These are phyloP conservation scores for Sclerotinia glacialis DNA, from an alignment of 2,329 filamentous ascomycete genomes.

Conservation along the genomic window DNA sequence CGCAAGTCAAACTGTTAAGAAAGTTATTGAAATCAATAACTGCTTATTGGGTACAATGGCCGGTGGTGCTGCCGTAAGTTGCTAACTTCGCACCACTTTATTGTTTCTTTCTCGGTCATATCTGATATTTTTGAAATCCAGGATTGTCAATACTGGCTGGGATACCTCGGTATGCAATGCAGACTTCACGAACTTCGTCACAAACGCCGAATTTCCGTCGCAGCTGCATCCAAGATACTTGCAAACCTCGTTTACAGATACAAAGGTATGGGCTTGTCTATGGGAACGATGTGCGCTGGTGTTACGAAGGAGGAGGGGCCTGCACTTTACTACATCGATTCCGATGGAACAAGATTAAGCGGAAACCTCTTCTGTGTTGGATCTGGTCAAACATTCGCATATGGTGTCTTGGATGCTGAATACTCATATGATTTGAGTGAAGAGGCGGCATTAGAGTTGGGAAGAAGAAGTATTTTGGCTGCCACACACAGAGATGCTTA, in stretches of 20 bases:
- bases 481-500: conserved; percentile 98
- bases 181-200: conserved; percentile 98
- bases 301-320: conserved; percentile 94
- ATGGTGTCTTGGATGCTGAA: conserved; percentile 94
- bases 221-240: conserved; percentile 96
- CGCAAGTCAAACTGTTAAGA: conserved; percentile 98
- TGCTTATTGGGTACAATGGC: conserved; percentile 96
- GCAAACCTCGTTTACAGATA: conserved; percentile 98
- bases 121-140: conserved; percentile 37
- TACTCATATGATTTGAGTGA: conserved; percentile 86
- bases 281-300: conserved; percentile 99
- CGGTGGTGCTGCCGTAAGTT: conserved; percentile 81
- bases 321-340: conserved; percentile 98
- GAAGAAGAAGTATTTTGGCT: conserved; percentile 86
- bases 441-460: conserved; percentile 87
- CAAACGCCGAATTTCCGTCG: conserved; percentile 97
- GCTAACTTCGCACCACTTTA: neutral
- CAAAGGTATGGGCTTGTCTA: conserved; percentile 97
- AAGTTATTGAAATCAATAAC: conserved; percentile 98
- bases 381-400: conserved; percentile 97
- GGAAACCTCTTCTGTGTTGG: conserved; percentile 98
- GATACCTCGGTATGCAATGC: conserved; percentile 98
- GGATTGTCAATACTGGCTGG: conserved; percentile 99
- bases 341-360: conserved; percentile 85
- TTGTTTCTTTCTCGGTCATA: neutral